Evolutionary conservation across 2,329 filamentous ascomycete genomes (phyloP).

Genomic region (Pleurostoma richardsiae): DNA sequence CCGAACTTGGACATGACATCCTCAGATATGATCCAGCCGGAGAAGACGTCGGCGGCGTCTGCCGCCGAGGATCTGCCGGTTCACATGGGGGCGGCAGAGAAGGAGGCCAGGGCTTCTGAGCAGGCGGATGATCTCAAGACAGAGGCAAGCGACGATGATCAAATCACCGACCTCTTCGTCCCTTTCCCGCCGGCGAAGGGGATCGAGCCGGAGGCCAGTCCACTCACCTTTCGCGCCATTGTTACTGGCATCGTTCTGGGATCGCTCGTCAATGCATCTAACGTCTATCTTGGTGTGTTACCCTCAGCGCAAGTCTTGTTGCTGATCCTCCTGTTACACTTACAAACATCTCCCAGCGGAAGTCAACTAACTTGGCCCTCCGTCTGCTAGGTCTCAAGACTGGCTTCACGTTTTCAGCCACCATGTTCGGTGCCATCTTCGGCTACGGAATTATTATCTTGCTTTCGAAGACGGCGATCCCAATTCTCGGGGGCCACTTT

Average conservation of each 20-base stretch:
- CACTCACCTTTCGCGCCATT: slow-evolving; percentile 41
- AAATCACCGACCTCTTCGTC: slow-evolving; percentile 4
- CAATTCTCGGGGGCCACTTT: slow-evolving; percentile 48
- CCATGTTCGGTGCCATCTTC: slow-evolving; percentile 45
- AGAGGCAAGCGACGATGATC: not conserved
- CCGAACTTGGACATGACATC: too few relatives aligned
- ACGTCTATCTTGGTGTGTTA: slow-evolving; percentile 40
- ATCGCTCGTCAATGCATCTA: slow-evolving; percentile 43
- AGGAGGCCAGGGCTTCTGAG: too few relatives aligned
- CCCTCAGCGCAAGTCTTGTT: too few relatives aligned
- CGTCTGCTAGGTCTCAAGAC: slow-evolving; percentile 33
- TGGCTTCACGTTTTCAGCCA: slow-evolving; percentile 37
- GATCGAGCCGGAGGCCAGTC: slow-evolving; percentile 26
- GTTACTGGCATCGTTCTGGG: slow-evolving; percentile 40
- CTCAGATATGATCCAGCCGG: too few relatives aligned
- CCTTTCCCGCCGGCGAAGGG: slow-evolving; percentile 19
- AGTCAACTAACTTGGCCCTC: not conserved
- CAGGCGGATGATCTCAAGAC: too few relatives aligned
- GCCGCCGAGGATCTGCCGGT: too few relatives aligned
- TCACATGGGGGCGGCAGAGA: too few relatives aligned
- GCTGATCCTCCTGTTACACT: not conserved
- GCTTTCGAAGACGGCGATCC: slow-evolving; percentile 35
- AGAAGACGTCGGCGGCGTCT: too few relatives aligned
- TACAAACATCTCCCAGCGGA: not conserved
- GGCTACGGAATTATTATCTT: slow-evolving; percentile 51